These are phyloP conservation scores for Pyricularia grisea DNA, from an alignment of 2,329 filamentous ascomycete genomes.

Conservation along the genomic window DNA sequence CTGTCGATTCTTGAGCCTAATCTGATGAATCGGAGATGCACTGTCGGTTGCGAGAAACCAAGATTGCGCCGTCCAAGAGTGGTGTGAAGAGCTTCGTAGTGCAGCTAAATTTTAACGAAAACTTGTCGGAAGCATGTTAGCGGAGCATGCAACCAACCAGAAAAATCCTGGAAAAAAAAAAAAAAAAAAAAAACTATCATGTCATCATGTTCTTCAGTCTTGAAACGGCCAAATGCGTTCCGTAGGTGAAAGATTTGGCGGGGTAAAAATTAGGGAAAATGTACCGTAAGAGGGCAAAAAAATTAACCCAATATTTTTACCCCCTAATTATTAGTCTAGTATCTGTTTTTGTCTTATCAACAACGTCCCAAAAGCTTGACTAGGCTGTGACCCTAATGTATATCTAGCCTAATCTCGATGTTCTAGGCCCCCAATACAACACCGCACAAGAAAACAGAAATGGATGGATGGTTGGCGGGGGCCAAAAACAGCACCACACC, in stretches of 20 bases:
- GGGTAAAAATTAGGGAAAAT: too few species aligned
- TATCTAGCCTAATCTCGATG: background rate
- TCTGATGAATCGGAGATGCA: background rate
- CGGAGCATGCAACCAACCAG: background rate
- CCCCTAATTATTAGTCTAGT: background rate
- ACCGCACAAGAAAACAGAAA: background rate
- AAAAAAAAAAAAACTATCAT: background rate
- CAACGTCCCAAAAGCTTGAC: background rate
- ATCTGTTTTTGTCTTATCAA: background rate
- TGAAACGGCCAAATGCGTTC: background rate
- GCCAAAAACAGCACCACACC: background rate
- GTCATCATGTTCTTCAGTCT: background rate
- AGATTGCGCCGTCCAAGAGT: background rate
- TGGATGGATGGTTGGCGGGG: too few species aligned
- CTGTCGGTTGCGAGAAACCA: background rate
- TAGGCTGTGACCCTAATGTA: background rate
- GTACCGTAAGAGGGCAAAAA: too few species aligned
- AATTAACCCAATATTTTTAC: background rate
- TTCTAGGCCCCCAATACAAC: background rate
- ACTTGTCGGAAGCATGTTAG: background rate
- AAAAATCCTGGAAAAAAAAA: too few species aligned
- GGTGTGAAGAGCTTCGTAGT: background rate
- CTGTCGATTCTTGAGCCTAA: background rate
- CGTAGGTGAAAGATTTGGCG: background rate
- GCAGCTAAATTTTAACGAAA: background rate